Conservation (phyloP, 306 rosid species). For the Sindora glabra region DNA sequence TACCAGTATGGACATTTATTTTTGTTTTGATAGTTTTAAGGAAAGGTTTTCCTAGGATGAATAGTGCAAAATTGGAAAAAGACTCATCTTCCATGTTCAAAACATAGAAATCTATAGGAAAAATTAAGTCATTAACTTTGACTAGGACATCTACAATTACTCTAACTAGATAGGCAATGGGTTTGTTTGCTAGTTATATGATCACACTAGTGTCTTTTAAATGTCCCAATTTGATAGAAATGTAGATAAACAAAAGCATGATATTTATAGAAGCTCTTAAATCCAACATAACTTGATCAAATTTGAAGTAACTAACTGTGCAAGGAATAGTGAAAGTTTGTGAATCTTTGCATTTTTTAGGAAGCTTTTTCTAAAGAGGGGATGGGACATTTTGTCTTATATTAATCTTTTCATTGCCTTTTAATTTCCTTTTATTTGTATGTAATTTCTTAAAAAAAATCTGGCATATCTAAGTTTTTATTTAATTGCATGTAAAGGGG, state of each 20-base stretch:
- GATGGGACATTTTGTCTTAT: too few relatives aligned
- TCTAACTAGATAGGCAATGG: not conserved
- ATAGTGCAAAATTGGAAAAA: too few relatives aligned
- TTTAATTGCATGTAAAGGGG: not conserved
- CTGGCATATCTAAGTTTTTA: not conserved
- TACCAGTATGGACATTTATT: too few relatives aligned
- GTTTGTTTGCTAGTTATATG: not conserved
- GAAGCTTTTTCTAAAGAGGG: too few relatives aligned
- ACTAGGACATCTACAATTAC: not conserved
- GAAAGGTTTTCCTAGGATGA: too few relatives aligned
- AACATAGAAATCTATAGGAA: not conserved
- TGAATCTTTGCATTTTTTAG: too few relatives aligned
- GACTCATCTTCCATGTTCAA: not conserved
- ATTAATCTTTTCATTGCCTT: too few relatives aligned
- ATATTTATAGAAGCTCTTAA: too few relatives aligned
- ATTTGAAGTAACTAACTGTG: too few relatives aligned
- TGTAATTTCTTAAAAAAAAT: not conserved
- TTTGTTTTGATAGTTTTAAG: too few relatives aligned
- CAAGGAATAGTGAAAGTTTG: too few relatives aligned
- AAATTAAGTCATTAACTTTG: not conserved
- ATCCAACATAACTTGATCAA: not conserved
- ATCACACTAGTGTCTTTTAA: not conserved
- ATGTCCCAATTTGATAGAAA: not conserved
- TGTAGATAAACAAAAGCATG: not conserved
- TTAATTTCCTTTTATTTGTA: too few relatives aligned